Base-by-base conservation (phyloP, 805 yeast genomes). In the Wickerhamomyces pijperi region DNA sequence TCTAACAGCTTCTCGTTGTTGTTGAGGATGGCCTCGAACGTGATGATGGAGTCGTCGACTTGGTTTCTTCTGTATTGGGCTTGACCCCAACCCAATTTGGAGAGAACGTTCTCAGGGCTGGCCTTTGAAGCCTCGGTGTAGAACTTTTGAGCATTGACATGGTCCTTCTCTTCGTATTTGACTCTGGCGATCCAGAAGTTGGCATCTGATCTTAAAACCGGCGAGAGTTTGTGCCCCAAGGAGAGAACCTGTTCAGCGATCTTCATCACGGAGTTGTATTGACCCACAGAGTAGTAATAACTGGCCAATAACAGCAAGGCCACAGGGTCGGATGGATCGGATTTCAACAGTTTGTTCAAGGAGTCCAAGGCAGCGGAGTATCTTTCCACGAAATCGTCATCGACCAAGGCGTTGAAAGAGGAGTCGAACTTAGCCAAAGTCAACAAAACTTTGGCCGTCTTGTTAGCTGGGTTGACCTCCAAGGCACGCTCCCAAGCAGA, bases 121-220 rank as follows among this genome's bases (percentile, higher is more conserved):
- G 70, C 61, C 44, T 75, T 76, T 32, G 76, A 69, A 5, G 97
- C 76, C 42, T 76, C 84, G 45, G 79, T 78, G 57, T 84, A 90
- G 49, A 68, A 64, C 40, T 70, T 71, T 49, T 84, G 83, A 0
- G 97, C 80, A 42, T 71, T 71, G n/a, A 74, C 71, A 51, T 67
- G 75, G 49, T 87, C 84, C 1, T 64, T 61, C 20, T 69, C 56
- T 6, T 66, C 67, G 48, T 79, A 88, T 37, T 74, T 67, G 15
- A 82, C 78, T 56, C 97, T 72, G 3, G 86, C 98, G 40, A 78
- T 66, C 97, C 97, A 92, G 50, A 83, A 83, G 36, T 71, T 59
- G 2, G 85, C 77, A 45, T 82, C 88, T 25, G 82, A 71, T 18
- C 65, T 51, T 3, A 78, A 55, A 19, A 60, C 58, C 3, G 66